A percentile compares a stretch with the other conserved stretches of the same genome.
Evolutionary conservation across 805 yeast genomes (phyloP).

Genomic region (Metschnikowia dekortorum): DNA sequence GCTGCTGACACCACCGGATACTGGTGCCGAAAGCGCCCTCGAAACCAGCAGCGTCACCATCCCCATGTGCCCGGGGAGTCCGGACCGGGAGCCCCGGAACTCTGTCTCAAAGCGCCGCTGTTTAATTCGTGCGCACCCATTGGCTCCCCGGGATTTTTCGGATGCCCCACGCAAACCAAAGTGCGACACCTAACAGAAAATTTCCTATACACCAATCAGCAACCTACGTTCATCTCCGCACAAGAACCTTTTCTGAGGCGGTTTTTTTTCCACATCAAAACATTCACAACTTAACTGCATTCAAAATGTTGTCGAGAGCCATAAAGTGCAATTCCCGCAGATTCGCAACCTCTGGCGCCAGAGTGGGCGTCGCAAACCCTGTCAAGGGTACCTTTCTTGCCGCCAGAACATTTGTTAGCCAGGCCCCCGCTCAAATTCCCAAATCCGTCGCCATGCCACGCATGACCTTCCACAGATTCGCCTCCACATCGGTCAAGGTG

Average conservation of each 20-base stretch:
- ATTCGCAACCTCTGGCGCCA: constrained; percentile 16
- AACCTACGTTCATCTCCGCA: neutral
- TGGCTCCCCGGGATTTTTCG: constrained; percentile 18
- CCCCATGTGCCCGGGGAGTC: too few relatives aligned
- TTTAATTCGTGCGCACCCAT: constrained; percentile 15
- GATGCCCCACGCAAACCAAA: constrained; percentile 8
- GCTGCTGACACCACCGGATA: too few relatives aligned
- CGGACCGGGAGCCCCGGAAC: neutral
- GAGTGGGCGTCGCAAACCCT: constrained; percentile 1
- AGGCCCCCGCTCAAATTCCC: neutral
- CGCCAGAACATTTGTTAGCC: constrained; percentile 19
- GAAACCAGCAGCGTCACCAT: neutral
- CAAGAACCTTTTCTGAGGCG: neutral
- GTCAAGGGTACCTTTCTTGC: constrained; percentile 12
- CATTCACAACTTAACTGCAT: neutral
- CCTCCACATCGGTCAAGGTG: constrained; percentile 64
- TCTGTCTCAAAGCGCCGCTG: neutral
- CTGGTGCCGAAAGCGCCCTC: neutral
- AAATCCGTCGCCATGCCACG: constrained; percentile 11
- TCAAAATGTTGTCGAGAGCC: constrained; percentile 32
- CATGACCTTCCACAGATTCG: constrained; percentile 33
- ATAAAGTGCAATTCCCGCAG: constrained; percentile 28
- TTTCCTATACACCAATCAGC: constrained; percentile 1
- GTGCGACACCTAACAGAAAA: constrained; percentile 2
- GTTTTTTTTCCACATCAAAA: neutral